Base-by-base conservation (phyloP, 73 alveolate species). In the Blepharisma stoltei region DNA sequence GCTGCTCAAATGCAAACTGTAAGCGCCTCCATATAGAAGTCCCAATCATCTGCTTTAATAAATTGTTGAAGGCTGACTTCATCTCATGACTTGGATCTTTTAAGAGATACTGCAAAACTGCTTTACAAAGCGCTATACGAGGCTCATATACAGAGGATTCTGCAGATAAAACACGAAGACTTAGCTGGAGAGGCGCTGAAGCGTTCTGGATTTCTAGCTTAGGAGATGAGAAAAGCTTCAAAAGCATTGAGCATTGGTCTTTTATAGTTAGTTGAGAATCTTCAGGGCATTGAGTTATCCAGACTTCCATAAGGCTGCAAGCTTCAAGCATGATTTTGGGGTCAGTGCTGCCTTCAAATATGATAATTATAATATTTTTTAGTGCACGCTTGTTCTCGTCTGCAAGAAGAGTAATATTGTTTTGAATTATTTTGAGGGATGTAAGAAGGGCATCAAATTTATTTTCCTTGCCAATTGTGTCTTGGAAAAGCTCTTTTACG, bases 161-260 rank as follows among this genome's bases (percentile, higher is more conserved):
- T 8, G 45, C 46, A 14, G 46, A 60, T 9, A 60, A 25, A 9
- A 60, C 23, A 8, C 46, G 14, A 25, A 60, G 46, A 20, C 46
- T 38, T 14, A 60, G 46, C 23, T 60, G 46, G n/a, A 60, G 23
- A 60, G 73, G 73, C 0, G 23, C 18, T 1, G 14, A 14, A n/a
- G 73, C 37, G 23, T 60, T 8, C 5, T 60, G 14, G 14, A 60
- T 60, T 60, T 60, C 73, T 20, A 60, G 73, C 46, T 60, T 60
- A 25, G 11, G 23, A 20, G 48, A 8, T 60, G 73, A 0, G 5
- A 60, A 60, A 9, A 60, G 38, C 45, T 60, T 60, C 73, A 60
- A 2, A 25, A 60, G 73, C 11, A 60, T 60, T 38, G 73, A n/a
- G 73, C 73, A 60, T 25, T 60, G 73, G 11, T 60, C 73, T 60